Conservation (phyloP, 805 yeast genomes). For the Torulaspora indica region DNA sequence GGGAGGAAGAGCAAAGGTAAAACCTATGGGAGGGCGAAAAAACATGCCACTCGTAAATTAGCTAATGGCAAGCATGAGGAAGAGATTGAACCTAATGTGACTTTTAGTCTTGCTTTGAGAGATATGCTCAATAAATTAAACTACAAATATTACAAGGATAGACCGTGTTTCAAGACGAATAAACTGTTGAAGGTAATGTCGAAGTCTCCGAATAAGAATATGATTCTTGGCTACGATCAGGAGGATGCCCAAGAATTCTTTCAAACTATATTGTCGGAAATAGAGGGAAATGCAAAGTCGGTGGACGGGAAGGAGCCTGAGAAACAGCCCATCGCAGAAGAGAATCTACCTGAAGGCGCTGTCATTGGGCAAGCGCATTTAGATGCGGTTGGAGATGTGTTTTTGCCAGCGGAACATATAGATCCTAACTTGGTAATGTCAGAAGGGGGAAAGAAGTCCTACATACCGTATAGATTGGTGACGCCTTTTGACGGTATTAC, state of each 20-base stretch:
- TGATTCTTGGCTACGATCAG: constrained; percentile 81
- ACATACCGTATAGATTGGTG: constrained; percentile 50
- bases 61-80: constrained; percentile 13
- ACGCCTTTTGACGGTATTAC: constrained; percentile 91
- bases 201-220: constrained; percentile 70
- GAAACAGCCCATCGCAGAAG: constrained; percentile 25
- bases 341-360: constrained; percentile 37
- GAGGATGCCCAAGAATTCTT: constrained; percentile 97
- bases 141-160: constrained; percentile 45
- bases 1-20: constrained; percentile 18
- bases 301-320: constrained; percentile 18
- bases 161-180: constrained; percentile 58
- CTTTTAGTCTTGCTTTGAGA: constrained; percentile 52
- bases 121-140: constrained; percentile 54
- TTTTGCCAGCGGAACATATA: constrained; percentile 68
- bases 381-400: constrained; percentile 60
- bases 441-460: constrained; percentile 37
- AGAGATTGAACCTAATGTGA: constrained; percentile 26
- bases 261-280: constrained; percentile 64
- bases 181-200: constrained; percentile 62
- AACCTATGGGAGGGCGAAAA: constrained; percentile 22
- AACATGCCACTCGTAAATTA: constrained; percentile 11
- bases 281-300: constrained; percentile 45
- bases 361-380: constrained; percentile 42
- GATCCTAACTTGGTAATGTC: constrained; percentile 53